Percentiles rank a stretch among this genome's conserved stretches.
These are phyloP conservation scores for Cardiospermum halicacabum DNA, from an alignment of 345 rosid species.

Conservation along the genomic window DNA sequence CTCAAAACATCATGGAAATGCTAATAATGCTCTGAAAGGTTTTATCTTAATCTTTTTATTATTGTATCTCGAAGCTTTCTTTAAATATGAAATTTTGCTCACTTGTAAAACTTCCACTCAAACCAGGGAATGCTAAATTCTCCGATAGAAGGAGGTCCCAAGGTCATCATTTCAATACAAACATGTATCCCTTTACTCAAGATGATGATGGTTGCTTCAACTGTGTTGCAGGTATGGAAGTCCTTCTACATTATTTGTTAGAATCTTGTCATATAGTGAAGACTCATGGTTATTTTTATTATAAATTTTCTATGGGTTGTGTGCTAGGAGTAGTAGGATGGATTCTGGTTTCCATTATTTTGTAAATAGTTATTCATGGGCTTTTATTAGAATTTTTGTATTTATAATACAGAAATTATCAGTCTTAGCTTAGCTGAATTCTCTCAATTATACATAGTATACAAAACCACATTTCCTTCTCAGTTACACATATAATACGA, in stretches of 20 bases:
- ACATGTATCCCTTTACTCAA: slow-evolving; percentile 45
- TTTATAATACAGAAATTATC: too few species aligned
- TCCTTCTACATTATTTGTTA: slow-evolving; percentile 7
- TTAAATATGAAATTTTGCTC: slow-evolving; percentile 2
- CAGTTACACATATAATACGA: too few species aligned
- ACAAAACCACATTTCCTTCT: too few species aligned
- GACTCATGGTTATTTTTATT: too few species aligned
- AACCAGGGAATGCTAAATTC: slow-evolving; percentile 40
- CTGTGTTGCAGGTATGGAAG: slow-evolving; percentile 44
- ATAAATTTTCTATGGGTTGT: too few species aligned
- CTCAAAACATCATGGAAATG: slow-evolving; percentile 44
- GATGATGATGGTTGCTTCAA: slow-evolving; percentile 50
- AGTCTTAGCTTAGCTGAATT: too few species aligned
- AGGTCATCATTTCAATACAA: slow-evolving; percentile 37
- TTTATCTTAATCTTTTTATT: slow-evolving; percentile 11
- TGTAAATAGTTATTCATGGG: too few species aligned
- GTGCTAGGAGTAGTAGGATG: too few species aligned
- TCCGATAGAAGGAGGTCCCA: slow-evolving; percentile 44
- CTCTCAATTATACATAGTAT: too few species aligned
- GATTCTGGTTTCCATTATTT: too few species aligned
- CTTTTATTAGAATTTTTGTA: too few species aligned
- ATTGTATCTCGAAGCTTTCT: slow-evolving; percentile 11
- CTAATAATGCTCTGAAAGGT: slow-evolving; percentile 33
- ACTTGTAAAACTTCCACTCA: slow-evolving; percentile 15
- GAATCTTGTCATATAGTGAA: too few species aligned